These are phyloP conservation scores for Mortierella sp. DNA, from an alignment of 371 early-diverging fungal species.

Conservation along the genomic window DNA sequence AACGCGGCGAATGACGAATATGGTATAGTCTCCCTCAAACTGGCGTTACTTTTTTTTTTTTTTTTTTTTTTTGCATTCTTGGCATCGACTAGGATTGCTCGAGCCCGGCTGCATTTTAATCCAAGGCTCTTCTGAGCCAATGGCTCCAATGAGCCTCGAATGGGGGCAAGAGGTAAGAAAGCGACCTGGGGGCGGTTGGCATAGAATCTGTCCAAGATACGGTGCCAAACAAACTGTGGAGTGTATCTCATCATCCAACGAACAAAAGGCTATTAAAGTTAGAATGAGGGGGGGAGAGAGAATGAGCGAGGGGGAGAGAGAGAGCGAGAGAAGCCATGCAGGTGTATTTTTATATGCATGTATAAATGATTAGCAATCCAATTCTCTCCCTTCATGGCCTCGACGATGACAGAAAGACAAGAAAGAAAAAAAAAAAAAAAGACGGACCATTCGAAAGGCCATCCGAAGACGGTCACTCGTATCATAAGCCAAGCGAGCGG, in stretches of 20 bases:
- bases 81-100: too few species aligned
- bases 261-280: not conserved
- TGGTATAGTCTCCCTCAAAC: too few species aligned
- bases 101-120: not conserved
- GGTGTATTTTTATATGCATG: too few species aligned
- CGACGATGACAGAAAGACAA: too few species aligned
- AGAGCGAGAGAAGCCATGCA: too few species aligned
- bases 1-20: too few species aligned
- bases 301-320: too few species aligned
- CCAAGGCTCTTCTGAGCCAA: slow-evolving; percentile 14
- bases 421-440: not conserved
- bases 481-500: slow-evolving; percentile 15
- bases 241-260: slow-evolving; percentile 6
- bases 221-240: slow-evolving; percentile 19
- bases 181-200: slow-evolving; percentile 20
- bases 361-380: too few species aligned
- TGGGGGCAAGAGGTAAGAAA: slow-evolving; percentile 11
- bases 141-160: slow-evolving; percentile 6
- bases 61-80: too few species aligned
- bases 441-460: slow-evolving; percentile 17
- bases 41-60: too few species aligned
- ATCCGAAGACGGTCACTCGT: slow-evolving; percentile 13
- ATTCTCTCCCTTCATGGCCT: too few species aligned
- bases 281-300: too few species aligned
- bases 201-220: slow-evolving; percentile 17